A percentile compares a stretch with the other conserved stretches of the same genome.
These are phyloP conservation scores for Calonectria crousiana DNA, from an alignment of 2,329 filamentous ascomycete genomes.

Conservation along the genomic window DNA sequence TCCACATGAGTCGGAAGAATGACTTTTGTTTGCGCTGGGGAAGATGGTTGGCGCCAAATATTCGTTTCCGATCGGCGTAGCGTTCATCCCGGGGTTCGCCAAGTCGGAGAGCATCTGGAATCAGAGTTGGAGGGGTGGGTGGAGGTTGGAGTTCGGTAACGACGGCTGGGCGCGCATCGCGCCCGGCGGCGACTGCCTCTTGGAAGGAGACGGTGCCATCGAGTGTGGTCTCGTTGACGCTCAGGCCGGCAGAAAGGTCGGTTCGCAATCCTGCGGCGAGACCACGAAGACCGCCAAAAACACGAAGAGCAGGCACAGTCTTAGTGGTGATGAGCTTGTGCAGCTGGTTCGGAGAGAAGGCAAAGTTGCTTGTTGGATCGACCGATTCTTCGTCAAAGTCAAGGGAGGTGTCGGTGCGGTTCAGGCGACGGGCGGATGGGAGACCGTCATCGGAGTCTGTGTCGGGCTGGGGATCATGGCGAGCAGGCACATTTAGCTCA, in stretches of 20 bases:
- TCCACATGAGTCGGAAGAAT: conserved; percentile 77
- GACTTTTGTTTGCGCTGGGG: conserved; percentile 75
- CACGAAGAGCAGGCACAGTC: conserved; percentile 60
- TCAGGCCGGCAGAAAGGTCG: conserved; percentile 60
- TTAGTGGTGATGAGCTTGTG: conserved; percentile 66
- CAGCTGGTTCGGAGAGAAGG: conserved; percentile 65
- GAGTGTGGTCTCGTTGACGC: conserved; percentile 61
- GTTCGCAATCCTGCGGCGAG: conserved; percentile 64
- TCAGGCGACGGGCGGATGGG: conserved; percentile 19
- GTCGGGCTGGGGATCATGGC: conserved; percentile 18
- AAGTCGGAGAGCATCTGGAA: conserved; percentile 45
- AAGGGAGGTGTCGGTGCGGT: conserved; percentile 17
- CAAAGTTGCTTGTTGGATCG: conserved; percentile 59
- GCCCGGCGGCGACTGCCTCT: conserved; percentile 59
- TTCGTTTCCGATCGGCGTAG: conserved; percentile 72
- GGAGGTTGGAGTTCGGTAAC: conserved; percentile 36
- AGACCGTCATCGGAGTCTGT: conserved; percentile 16
- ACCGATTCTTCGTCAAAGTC: conserved; percentile 33
- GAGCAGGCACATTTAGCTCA: conserved; percentile 26
- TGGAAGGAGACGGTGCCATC: conserved; percentile 61
- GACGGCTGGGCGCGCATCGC: conserved; percentile 45
- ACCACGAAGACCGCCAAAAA: conserved; percentile 66
- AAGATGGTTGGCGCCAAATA: conserved; percentile 73
- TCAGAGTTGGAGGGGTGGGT: conserved; percentile 34
- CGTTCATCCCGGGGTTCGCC: conserved; percentile 42